Evolutionary conservation across 192 early-diverging fungal species (phyloP), one percentile per base, ranked within the genome.

Genomic region (Coemansia sp.): DNA sequence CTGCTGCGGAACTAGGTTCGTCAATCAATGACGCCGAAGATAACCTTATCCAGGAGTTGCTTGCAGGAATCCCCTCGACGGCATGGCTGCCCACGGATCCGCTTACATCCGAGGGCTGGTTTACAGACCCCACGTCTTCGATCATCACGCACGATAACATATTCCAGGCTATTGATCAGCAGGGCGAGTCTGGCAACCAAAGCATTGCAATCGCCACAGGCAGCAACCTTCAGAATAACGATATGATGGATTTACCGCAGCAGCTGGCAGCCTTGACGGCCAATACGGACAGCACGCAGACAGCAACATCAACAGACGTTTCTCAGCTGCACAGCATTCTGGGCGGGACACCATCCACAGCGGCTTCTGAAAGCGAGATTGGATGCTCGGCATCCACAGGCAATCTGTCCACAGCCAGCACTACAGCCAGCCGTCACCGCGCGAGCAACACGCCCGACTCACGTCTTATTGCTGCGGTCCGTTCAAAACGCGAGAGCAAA

Each of bases 91-190:
- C 63, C 5, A 77, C 73, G 9, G 73, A 77, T 23, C 73, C 73
- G 9, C 51, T 77, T 55, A 77, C 73, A 13, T 77, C 73, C 6
- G 73, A 77, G 33, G 73, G 57, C 42, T 77, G 73, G 73, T 77
- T 77, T 46, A 59, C 57, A 0, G 67, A 77, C 27, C 67, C 73
- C 1, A 23, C 47, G 18, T 67, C 73, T 27, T 77, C 73, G 2
- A 52, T 70, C 10, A 67, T 67, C 34, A 57, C 61, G 9, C 73
- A 67, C 27, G 68, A 70, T 22, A 59, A 33, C 42, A 11, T 52
- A 10, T 38, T 62, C 34, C 50, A 45, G 12, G 9, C 34, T 10
- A 10, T 8, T 8, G 34, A 37, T 17, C 42, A 6, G 8, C 15
- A 3, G 42, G 18, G 42, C 15, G 42, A n/a, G 22, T 9, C 6